Evolutionary conservation across 2,329 filamentous ascomycete species (phyloP).

Genomic region (Claviceps sp.): DNA sequence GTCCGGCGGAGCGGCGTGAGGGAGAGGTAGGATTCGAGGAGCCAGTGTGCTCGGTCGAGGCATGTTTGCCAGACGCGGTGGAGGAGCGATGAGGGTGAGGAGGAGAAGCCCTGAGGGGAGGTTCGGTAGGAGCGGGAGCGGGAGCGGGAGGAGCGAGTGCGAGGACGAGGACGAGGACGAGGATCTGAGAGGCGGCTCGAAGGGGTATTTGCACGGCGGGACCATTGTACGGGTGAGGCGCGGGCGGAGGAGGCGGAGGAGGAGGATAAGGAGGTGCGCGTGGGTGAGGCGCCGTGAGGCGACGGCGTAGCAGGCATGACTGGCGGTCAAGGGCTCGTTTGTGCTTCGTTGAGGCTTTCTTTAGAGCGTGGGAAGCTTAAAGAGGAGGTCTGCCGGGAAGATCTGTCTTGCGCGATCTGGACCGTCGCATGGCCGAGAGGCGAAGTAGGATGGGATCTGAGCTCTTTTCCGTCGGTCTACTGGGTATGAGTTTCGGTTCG

Average conservation of each 20-base stretch:
- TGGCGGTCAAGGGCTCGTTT: background rate
- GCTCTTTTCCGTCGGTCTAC: too few species aligned
- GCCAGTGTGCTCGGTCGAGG: constrained; percentile 28
- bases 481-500: too few species aligned
- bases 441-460: too few species aligned
- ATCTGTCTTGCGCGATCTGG: too few species aligned
- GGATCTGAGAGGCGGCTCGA: constrained; percentile 26
- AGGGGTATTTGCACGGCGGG: background rate
- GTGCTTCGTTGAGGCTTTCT: too few species aligned
- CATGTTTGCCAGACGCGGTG: constrained; percentile 18
- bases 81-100: constrained; percentile 20
- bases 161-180: background rate
- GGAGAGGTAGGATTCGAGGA: constrained; percentile 36
- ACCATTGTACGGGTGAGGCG: constrained; percentile 7
- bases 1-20: constrained; percentile 49
- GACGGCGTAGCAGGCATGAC: background rate
- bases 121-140: background rate
- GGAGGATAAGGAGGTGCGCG: background rate
- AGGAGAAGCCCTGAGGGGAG: background rate
- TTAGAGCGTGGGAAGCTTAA: too few species aligned
- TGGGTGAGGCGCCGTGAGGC: background rate
- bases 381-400: too few species aligned
- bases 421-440: too few species aligned
- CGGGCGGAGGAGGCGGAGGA: background rate
- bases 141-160: constrained; percentile 11